Percentiles rank a stretch among this genome's conserved stretches.
Conservation (phyloP, 1,139 yeast genomes). For the Taphrina sp. region DNA sequence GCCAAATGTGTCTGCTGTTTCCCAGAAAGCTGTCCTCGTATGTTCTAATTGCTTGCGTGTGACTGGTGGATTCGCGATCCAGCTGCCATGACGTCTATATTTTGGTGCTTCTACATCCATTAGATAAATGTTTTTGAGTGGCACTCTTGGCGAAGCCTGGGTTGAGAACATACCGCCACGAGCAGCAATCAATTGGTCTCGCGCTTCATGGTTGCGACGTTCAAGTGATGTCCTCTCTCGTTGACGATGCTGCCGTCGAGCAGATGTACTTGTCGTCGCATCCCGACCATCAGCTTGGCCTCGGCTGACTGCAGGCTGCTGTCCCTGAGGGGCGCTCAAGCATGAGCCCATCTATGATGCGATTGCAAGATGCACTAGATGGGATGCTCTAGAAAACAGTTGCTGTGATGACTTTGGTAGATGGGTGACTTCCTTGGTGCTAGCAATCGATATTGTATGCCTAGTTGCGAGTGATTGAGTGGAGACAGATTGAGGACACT, state of each 20-base stretch:
- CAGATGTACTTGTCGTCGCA: not conserved
- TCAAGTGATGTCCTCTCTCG: conserved; percentile 25
- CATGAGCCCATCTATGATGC: conserved; percentile 8
- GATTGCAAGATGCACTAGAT: too few species aligned
- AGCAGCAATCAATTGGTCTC: conserved; percentile 20
- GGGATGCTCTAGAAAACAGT: too few species aligned
- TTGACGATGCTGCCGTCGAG: conserved; percentile 27
- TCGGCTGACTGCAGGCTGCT: not conserved
- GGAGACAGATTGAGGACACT: too few species aligned
- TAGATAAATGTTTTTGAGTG: too few species aligned
- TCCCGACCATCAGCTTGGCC: conserved; percentile 1
- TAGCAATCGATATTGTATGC: too few species aligned
- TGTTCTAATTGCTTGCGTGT: conserved; percentile 19
- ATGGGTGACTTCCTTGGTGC: too few species aligned
- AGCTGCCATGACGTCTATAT: conserved; percentile 16
- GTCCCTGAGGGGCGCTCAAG: conserved; percentile 1
- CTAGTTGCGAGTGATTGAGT: too few species aligned
- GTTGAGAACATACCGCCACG: conserved; percentile 27
- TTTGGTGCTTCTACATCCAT: conserved; percentile 27
- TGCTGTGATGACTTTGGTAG: too few species aligned
- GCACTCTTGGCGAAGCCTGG: too few species aligned
- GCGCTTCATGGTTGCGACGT: conserved; percentile 25
- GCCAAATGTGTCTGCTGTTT: conserved; percentile 31
- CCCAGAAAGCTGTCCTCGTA: conserved; percentile 26
- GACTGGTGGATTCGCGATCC: conserved; percentile 27